Conservation (phyloP, 129 eudicot species). For the Flaveria robusta region DNA sequence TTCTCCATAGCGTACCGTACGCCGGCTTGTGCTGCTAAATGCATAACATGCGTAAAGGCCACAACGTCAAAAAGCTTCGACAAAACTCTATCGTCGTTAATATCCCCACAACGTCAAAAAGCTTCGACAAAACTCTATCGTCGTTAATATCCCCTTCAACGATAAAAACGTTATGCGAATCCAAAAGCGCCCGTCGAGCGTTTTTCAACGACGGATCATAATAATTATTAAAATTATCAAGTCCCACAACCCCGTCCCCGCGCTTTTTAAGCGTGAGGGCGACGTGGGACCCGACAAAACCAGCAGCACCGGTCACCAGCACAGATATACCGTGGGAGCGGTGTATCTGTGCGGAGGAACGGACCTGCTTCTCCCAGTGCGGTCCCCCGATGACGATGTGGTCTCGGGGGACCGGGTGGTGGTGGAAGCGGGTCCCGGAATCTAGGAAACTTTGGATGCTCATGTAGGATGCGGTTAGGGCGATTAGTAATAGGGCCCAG, state of each 20-base stretch:
- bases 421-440: constrained; percentile 49
- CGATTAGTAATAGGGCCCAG: constrained; percentile 76
- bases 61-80: constrained; percentile 51
- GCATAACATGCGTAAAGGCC: constrained; percentile 59
- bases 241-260: constrained; percentile 62
- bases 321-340: constrained; percentile 45
- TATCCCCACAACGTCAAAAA: constrained; percentile 66
- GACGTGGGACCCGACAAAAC: constrained; percentile 57
- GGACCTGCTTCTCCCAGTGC: constrained; percentile 58
- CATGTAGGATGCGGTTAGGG: constrained; percentile 59
- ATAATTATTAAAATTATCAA: constrained; percentile 53
- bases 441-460: constrained; percentile 63
- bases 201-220: constrained; percentile 54
- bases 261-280: constrained; percentile 51
- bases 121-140: constrained; percentile 28
- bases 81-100: constrained; percentile 39
- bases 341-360: constrained; percentile 54
- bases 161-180: constrained; percentile 37
- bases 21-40: constrained; percentile 68
- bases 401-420: constrained; percentile 31
- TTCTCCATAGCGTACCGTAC: constrained; percentile 65
- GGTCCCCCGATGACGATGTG: constrained; percentile 33
- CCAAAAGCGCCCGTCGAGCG: constrained; percentile 35
- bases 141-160: constrained; percentile 62
- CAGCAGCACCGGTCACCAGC: constrained; percentile 59